Conservation (phyloP, 352 stramenopile species). For the Globisporangium cederbergense region DNA sequence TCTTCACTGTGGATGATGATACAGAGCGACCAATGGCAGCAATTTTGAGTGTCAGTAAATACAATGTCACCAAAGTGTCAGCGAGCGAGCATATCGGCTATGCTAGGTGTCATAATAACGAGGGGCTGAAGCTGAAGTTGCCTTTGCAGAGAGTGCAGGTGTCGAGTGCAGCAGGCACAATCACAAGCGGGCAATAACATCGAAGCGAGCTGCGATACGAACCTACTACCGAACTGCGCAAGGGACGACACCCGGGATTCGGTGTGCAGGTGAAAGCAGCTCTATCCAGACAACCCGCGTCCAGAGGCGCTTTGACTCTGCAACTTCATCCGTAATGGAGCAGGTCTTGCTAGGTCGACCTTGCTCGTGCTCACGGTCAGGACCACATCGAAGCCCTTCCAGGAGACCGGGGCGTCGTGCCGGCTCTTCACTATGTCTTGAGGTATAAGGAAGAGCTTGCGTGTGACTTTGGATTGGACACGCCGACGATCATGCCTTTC, state of each 20-base stretch:
- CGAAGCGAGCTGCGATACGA: not conserved
- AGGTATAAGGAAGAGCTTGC: not conserved
- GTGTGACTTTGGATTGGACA: constrained; percentile 3
- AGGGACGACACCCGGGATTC: no score
- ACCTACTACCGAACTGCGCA: not conserved
- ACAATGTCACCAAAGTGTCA: not conserved
- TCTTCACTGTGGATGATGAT: constrained; percentile 3
- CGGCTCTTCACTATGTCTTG: not conserved
- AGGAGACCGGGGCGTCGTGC: not conserved
- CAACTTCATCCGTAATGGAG: not conserved
- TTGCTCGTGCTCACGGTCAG: not conserved
- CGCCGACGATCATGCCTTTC: not conserved
- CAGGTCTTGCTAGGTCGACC: not conserved
- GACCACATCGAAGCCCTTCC: not conserved
- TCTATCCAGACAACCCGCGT: no score
- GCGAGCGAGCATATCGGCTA: not conserved
- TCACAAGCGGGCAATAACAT: no score
- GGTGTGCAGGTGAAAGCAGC: no score
- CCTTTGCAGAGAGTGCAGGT: not conserved
- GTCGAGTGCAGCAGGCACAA: not conserved
- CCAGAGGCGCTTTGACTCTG: not conserved
- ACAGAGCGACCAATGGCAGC: not conserved
- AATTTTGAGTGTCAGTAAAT: not conserved
- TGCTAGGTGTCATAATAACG: not conserved
- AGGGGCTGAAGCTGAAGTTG: not conserved